A percentile compares a stretch with the other conserved stretches of the same genome.
Conservation (phyloP, 306 rosid genomes). For the Fagus crenata region DNA sequence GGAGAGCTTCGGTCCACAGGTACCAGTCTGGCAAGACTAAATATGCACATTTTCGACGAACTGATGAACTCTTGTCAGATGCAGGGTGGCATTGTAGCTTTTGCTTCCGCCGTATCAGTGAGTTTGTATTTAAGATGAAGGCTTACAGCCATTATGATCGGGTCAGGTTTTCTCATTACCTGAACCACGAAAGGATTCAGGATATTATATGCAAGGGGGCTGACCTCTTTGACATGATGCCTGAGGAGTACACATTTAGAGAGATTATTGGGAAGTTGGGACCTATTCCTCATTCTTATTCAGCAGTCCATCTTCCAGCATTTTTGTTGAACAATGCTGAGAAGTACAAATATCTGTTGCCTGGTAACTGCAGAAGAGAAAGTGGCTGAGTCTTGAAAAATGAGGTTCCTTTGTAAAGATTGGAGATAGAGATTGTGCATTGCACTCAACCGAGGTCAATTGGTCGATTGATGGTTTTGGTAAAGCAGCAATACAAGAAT, state of each 20-base stretch:
- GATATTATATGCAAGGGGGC: conserved; percentile 67
- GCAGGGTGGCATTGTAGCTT: conserved; percentile 93
- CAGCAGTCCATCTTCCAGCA: conserved; percentile 81
- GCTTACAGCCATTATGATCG: conserved; percentile 82
- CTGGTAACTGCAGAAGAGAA: conserved; percentile 77
- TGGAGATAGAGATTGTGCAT: conserved; percentile 27
- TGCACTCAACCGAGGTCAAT: conserved; percentile 14
- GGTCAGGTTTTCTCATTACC: conserved; percentile 69
- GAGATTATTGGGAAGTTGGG: conserved; percentile 88
- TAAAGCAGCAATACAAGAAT: conserved; percentile 23
- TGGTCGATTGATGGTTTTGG: conserved; percentile 34
- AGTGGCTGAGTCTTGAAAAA: conserved; percentile 53
- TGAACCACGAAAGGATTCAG: conserved; percentile 65
- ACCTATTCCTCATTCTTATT: conserved; percentile 73
- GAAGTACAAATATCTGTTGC: conserved; percentile 61
- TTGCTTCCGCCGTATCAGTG: conserved; percentile 68
- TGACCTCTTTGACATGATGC: conserved; percentile 84
- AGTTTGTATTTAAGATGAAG: conserved; percentile 80
- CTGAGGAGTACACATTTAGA: conserved; percentile 79
- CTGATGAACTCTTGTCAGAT: conserved; percentile 58
- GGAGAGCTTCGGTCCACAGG: conserved; percentile 74
- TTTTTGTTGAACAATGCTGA: conserved; percentile 65
- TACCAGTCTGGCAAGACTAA: conserved; percentile 57
- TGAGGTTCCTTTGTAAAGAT: conserved; percentile 13
- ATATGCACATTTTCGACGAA: conserved; percentile 72